phyloP scores from a whole-genome alignment of 1,284 basidiomycete genomes.

The Fomitopsis betulina region DNA sequence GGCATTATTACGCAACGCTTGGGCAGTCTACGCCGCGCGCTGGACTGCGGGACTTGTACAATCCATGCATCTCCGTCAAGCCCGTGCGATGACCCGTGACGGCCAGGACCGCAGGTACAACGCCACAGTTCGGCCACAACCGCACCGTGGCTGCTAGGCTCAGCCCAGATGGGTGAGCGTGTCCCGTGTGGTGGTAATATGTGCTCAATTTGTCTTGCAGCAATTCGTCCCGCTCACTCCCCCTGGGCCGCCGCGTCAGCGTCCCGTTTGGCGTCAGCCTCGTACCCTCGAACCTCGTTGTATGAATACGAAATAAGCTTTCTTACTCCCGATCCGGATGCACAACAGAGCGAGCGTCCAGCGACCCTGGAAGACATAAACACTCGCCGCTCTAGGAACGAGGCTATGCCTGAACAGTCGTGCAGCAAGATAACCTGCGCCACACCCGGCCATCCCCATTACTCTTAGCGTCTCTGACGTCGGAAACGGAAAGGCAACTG shows the following conservation, averaged over 20 bases:
- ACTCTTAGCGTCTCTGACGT: background rate
- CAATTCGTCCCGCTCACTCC: background rate
- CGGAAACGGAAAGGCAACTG: background rate
- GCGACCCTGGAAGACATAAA: background rate
- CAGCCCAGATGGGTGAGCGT: background rate
- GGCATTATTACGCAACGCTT: background rate
- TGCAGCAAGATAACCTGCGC: background rate
- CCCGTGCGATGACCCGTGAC: background rate
- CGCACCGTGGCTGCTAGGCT: background rate
- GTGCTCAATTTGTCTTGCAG: background rate
- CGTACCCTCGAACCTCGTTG: background rate
- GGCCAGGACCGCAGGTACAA: background rate
- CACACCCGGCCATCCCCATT: background rate
- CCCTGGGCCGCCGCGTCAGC: background rate
- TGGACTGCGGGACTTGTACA: background rate
- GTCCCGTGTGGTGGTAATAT: background rate
- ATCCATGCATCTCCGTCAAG: background rate
- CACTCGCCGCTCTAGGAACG: background rate
- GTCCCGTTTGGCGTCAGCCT: background rate
- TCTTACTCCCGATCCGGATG: background rate
- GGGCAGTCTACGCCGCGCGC: background rate
- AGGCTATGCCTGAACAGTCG: background rate
- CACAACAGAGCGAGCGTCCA: background rate
- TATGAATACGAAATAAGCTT: background rate
- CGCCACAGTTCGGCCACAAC: background rate